A percentile compares a stretch with the other conserved stretches of the same genome.
Conservation (phyloP, 192 early-diverging fungal species). For the Backusella tuberculispora region DNA sequence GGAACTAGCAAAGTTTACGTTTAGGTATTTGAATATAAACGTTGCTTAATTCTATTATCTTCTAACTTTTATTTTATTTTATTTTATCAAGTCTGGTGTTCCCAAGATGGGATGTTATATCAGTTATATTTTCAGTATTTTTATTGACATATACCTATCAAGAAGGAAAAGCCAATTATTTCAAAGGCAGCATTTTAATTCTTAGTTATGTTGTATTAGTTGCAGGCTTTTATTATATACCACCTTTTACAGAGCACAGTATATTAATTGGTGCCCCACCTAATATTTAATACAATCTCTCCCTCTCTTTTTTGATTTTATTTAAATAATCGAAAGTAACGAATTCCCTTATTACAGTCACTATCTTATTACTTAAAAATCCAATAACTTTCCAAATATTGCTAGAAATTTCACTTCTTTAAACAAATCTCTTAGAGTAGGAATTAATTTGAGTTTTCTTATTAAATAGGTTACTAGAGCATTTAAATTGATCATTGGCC, state of each 20-base stretch:
- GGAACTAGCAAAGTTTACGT: constrained; percentile 36
- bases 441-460: too few relatives aligned
- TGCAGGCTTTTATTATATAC: constrained; percentile 78
- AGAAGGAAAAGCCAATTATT: constrained; percentile 97
- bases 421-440: too few relatives aligned
- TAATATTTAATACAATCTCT: too few relatives aligned
- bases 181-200: constrained; percentile 92
- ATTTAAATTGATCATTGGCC: too few relatives aligned
- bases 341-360: too few relatives aligned
- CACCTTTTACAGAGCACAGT: constrained; percentile 37
- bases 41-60: not conserved
- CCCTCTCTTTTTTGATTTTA: too few relatives aligned
- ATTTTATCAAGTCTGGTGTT: constrained; percentile 34
- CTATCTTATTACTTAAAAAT: too few relatives aligned
- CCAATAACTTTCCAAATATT: too few relatives aligned
- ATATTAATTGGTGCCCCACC: constrained; percentile 19
- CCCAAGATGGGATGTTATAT: constrained; percentile 47
- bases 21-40: constrained; percentile 33
- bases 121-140: constrained; percentile 58
- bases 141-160: constrained; percentile 90
- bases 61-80: not conserved
- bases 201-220: constrained; percentile 85
- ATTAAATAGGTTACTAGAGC: too few relatives aligned
- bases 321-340: too few relatives aligned
- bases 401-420: too few relatives aligned